Evolutionary conservation across 495 filamentous ascomycete genomes (phyloP).

Genomic region (Lepraria neglecta): DNA sequence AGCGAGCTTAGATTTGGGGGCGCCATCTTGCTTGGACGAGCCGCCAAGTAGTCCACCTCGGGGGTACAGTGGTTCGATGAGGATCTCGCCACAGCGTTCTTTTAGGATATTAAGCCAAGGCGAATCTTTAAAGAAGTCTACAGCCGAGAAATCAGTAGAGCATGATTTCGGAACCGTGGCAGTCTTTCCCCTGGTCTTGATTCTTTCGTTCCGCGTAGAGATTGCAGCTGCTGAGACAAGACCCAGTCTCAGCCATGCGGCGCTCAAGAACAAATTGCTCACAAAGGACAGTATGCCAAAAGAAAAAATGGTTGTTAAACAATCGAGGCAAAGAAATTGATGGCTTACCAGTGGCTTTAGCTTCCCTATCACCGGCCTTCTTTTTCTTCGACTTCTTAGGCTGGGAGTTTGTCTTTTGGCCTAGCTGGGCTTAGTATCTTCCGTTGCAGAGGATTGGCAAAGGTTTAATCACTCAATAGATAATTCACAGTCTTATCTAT

Average conservation of each 20-base stretch:
- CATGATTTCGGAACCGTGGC: background rate
- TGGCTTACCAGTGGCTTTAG: constrained; percentile 49
- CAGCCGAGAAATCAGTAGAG: constrained; percentile 29
- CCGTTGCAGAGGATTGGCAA: background rate
- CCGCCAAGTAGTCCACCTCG: constrained; percentile 69
- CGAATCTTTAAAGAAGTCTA: constrained; percentile 71
- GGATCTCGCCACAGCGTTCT: constrained; percentile 58
- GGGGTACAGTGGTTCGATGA: constrained; percentile 56
- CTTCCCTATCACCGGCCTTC: constrained; percentile 28
- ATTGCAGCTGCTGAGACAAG: constrained; percentile 8
- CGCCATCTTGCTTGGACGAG: constrained; percentile 45
- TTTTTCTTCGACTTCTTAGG: constrained; percentile 36
- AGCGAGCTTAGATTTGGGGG: constrained; percentile 83
- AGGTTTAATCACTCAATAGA: constrained; percentile 50
- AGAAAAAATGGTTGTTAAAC: too few relatives aligned
- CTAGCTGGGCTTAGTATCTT: constrained; percentile 19
- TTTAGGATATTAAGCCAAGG: constrained; percentile 78
- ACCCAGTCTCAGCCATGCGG: constrained; percentile 15
- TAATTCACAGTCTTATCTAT: constrained; percentile 76
- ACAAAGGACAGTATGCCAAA: background rate
- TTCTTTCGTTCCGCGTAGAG: background rate
- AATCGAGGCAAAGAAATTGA: background rate
- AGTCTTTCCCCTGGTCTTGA: background rate
- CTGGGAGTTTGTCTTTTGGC: constrained; percentile 25
- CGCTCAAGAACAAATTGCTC: background rate